These are phyloP conservation scores for Gentiana macrophylla DNA, from an alignment of 257 asterid species.

Conservation along the genomic window DNA sequence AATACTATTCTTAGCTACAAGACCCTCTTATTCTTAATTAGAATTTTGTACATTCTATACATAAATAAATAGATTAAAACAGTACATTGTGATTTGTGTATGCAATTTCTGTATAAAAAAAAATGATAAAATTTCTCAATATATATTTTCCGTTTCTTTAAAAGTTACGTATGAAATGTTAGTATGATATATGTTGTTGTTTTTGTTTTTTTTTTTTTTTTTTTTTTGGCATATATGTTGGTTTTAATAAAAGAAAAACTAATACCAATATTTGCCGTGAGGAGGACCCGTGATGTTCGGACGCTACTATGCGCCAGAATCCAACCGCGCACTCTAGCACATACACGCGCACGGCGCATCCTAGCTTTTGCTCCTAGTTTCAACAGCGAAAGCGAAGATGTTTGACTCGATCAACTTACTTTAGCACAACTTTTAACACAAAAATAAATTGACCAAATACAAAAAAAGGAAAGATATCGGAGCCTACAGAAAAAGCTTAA, in stretches of 20 bases:
- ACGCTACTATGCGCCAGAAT: constrained; percentile 29
- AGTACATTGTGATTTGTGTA: too few relatives aligned
- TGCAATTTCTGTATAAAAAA: too few relatives aligned
- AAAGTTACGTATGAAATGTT: too few relatives aligned
- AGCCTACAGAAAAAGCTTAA: neutral
- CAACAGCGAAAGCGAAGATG: neutral
- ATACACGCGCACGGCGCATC: neutral
- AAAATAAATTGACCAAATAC: neutral
- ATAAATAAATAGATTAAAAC: too few relatives aligned
- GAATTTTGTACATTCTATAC: too few relatives aligned
- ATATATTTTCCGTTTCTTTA: too few relatives aligned
- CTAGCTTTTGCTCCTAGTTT: neutral
- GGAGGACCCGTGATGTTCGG: neutral
- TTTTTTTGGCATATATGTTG: too few relatives aligned
- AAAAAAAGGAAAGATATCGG: neutral
- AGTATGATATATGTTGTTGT: too few relatives aligned
- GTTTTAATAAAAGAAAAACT: neutral
- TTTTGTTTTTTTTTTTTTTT: too few relatives aligned
- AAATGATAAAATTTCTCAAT: neutral
- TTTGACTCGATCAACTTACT: constrained; percentile 5
- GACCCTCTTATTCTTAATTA: too few relatives aligned
- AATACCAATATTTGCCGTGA: neutral
- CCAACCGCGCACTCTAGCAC: constrained; percentile 30
- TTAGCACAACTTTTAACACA: neutral
- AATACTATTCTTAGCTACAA: too few relatives aligned